Evolutionary conservation across 495 filamentous ascomycete genomes (phyloP), one percentile per base, ranked within the genome.

Genomic region (Penicillium daleae): DNA sequence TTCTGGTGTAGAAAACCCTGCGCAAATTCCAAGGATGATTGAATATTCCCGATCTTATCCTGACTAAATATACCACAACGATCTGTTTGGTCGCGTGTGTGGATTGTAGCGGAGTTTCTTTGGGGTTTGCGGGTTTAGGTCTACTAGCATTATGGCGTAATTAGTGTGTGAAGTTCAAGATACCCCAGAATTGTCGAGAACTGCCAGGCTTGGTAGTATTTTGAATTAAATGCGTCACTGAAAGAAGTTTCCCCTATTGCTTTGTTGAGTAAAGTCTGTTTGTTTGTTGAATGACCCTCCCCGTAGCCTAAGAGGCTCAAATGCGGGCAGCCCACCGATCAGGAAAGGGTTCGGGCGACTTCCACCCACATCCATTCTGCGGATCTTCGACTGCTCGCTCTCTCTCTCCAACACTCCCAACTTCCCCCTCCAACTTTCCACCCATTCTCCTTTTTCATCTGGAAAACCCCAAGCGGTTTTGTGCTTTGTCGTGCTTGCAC

Each of bases 1-100:
- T 26, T 57, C 29, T 58, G 27, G 2, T 58, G 2, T 67, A 92
- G 90, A 85, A 85, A 66, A 85, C 88, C 46, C 78, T 96, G 40
- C 84, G 84, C 62, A 92, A 90, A 64, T 93, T 92, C 76, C 90
- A 89, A 67, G 91, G 89, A 66, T 93, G 78, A 83, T 53, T 8
- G 33, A 55, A 2, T 4, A 13, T 22, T 19, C n/a, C 26, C 4
- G 6, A 7, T 0, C 29, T 42, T 29, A 44, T 19, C 15, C 26
- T 19, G 22, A 4, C n/a, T 37, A 17, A 54, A 29, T 4, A 37
- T 19, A 24, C n/a, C 2, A 21, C 2, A 49, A 17, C 26, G 22
- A 33, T 42, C 26, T 24, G 10, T 17, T 15, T 51, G 57, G 57
- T 40, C 13, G 44, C 22, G 57, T 50, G 46, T 19, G 12, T 24